These are phyloP conservation scores for Turritis glabra DNA, from an alignment of 345 rosid species.

Conservation along the genomic window DNA sequence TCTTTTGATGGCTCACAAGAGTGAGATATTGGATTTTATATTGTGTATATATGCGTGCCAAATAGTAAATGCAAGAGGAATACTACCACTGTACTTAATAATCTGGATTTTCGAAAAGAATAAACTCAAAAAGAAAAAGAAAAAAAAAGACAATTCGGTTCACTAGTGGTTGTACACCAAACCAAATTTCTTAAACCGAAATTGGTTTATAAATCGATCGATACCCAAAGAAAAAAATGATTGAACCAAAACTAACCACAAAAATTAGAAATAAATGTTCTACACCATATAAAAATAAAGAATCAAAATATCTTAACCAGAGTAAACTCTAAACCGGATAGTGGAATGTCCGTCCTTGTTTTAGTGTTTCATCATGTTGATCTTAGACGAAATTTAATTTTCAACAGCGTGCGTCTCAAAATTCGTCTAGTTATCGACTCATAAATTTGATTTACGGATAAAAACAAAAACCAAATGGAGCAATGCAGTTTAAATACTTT, in stretches of 20 bases:
- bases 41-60: slow-evolving; percentile 13
- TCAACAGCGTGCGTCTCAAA: not conserved
- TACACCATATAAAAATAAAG: not conserved
- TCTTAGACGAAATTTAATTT: not conserved
- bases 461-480: not conserved
- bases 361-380: not conserved
- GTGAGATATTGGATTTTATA: slow-evolving; percentile 19
- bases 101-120: not conserved
- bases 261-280: not conserved
- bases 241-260: not conserved
- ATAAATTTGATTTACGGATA: not conserved
- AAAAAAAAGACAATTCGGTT: not conserved
- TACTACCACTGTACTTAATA: not conserved
- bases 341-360: not conserved
- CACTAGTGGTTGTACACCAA: not conserved
- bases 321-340: not conserved
- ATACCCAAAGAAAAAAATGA: too few species aligned
- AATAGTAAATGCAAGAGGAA: slow-evolving; percentile 12
- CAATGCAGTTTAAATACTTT: not conserved
- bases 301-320: not conserved
- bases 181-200: not conserved
- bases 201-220: not conserved
- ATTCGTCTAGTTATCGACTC: not conserved
- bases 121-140: not conserved
- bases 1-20: slow-evolving; percentile 21